A percentile compares a stretch with the other conserved stretches of the same genome.
Conservation (phyloP, 768 basidiomycete species). For the Jaapia argillacea region DNA sequence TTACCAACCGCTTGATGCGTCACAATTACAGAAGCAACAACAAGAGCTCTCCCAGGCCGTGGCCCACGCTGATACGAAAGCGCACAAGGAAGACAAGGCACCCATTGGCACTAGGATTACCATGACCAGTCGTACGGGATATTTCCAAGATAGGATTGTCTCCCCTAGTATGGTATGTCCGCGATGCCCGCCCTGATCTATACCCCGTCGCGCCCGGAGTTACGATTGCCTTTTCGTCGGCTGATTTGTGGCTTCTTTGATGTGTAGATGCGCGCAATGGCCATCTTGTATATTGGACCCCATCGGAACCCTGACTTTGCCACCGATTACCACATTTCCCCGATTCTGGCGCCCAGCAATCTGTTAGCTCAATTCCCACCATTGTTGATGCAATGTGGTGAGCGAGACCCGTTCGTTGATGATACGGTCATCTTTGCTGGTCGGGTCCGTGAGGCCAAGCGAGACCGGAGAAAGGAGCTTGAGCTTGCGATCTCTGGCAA, state of each 20-base stretch:
- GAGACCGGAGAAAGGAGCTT: conserved; percentile 66
- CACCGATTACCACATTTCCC: conserved; percentile 93
- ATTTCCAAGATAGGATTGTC: conserved; percentile 89
- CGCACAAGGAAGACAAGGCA: neutral
- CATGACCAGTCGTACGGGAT: conserved; percentile 91
- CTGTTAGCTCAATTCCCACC: conserved; percentile 92
- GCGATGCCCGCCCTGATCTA: conserved; percentile 2
- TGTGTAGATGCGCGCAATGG: conserved; percentile 97
- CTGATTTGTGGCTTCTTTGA: neutral
- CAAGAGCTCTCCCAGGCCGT: conserved; percentile 7
- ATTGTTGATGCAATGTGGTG: conserved; percentile 89
- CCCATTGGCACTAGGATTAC: conserved; percentile 83
- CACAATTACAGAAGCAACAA: conserved; percentile 39
- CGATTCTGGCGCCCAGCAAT: conserved; percentile 76
- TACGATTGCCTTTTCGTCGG: conserved; percentile 1
- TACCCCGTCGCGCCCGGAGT: neutral
- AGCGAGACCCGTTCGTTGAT: conserved; percentile 91
- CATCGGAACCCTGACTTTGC: conserved; percentile 89
- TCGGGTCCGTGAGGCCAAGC: conserved; percentile 90
- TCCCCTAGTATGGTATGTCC: conserved; percentile 88
- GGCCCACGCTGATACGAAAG: neutral
- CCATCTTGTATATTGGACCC: conserved; percentile 92
- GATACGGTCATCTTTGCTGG: conserved; percentile 97
- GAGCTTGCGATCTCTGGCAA: conserved; percentile 50
- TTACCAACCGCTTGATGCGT: conserved; percentile 21